Percentiles rank a stretch among this genome's conserved stretches.
Evolutionary conservation across 2,329 filamentous ascomycete genomes (phyloP).

Genomic region (Albophoma yamanashiensis): DNA sequence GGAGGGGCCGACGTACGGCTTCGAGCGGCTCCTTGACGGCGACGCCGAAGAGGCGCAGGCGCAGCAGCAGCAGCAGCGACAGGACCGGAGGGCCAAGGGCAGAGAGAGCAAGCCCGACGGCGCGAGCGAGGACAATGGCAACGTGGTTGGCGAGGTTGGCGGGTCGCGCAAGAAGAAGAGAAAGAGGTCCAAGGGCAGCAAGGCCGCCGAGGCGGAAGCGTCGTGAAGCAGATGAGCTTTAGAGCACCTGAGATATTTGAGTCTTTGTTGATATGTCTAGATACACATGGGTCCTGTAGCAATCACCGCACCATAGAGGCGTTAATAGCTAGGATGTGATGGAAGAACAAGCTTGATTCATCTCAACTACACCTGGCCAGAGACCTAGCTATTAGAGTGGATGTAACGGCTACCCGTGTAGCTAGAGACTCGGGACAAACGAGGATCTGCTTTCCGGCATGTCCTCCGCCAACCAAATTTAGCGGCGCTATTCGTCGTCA

Average conservation of each 20-base stretch:
- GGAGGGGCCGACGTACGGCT: slow-evolving; percentile 47
- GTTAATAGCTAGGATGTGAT: not conserved
- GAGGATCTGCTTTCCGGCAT: too few species aligned
- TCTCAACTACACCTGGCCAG: too few species aligned
- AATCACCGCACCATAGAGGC: not conserved
- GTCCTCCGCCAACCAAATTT: too few species aligned
- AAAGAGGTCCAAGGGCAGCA: slow-evolving; percentile 38
- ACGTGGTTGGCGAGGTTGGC: slow-evolving; percentile 17
- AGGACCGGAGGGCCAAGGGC: not conserved
- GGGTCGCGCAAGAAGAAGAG: slow-evolving; percentile 35
- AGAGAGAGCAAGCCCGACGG: not conserved
- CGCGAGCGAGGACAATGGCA: slow-evolving; percentile 5
- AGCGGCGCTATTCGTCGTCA: not conserved
- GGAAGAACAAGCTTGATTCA: too few species aligned
- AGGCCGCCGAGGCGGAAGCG: slow-evolving; percentile 18
- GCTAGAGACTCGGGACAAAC: too few species aligned
- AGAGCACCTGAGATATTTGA: not conserved
- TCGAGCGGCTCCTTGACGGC: slow-evolving; percentile 28
- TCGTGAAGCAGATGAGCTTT: not conserved
- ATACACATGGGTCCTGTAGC: not conserved
- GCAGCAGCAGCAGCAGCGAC: not conserved
- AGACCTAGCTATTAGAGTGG: too few species aligned
- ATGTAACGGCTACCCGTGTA: too few species aligned
- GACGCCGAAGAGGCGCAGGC: slow-evolving; percentile 5
- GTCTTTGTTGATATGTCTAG: too few species aligned